Base-by-base conservation (phyloP, 2,329 filamentous ascomycete genomes). In the Piedraia hortae region DNA sequence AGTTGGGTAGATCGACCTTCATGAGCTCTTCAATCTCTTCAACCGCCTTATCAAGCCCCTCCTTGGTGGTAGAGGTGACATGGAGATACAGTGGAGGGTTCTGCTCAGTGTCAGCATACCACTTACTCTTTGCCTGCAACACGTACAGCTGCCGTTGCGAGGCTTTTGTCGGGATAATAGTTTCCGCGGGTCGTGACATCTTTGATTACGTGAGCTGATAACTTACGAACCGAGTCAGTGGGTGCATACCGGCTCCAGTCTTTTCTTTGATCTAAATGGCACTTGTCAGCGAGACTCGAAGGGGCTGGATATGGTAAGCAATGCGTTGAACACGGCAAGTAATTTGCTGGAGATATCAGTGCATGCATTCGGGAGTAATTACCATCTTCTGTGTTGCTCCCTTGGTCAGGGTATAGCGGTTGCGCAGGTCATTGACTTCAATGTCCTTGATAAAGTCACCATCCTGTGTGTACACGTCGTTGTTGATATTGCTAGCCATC, bases 381-480 rank as follows among this genome's bases (percentile, higher is more conserved):
- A 97, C 85, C 82, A 85, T 90, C 64, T 90, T 89, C 59, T 93
- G 85, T 34, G 78, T 90, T 38, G 77, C 73, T 41, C 80, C 78
- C 56, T 91, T 93, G 32, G 82, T 97, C 53, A 97, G 60, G 46
- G 80, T 71, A 48, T 97, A 97, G 37, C 82, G 74, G 46, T 93
- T 97, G 32, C 82, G 71, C 41, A 93, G 53, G 48, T 93, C 82
- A 48, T 97, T 97, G 54, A 97, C 77, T 54, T 93, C 85, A 41
- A 97, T 90, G 42, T 97, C 85, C 48, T 88, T 85, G 51, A 97
- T 93, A 46, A 74, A 93, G 50, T 97, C 85, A 38, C 85, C 85
- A 44, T 93, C 85, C 29, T 80, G 72, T 36, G 89, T 72, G 43
- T 93, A 93, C 44, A 90, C 72, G 39, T 88, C 77, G 37, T 70